phyloP scores from a whole-genome alignment of 345 rosid genomes.

The Euclidium syriacum region DNA sequence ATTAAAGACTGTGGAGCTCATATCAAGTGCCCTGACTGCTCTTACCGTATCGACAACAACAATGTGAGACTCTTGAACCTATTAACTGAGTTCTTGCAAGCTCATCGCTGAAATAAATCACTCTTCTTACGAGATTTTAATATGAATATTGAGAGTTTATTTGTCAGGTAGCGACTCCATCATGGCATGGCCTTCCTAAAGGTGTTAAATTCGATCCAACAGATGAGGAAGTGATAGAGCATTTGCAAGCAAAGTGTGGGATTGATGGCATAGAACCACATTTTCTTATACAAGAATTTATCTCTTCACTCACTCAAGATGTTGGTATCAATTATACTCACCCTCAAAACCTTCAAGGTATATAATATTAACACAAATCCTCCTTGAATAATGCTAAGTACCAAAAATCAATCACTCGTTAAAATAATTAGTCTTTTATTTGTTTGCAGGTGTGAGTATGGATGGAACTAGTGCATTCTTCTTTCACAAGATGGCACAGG shows the following conservation, averaged over 20 bases:
- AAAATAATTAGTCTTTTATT: background rate
- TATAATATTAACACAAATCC: background rate
- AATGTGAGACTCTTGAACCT: slow-evolving; percentile 69
- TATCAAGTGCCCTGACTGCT: slow-evolving; percentile 75
- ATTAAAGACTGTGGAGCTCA: slow-evolving; percentile 50
- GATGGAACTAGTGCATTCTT: slow-evolving; percentile 77
- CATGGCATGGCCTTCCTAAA: slow-evolving; percentile 85
- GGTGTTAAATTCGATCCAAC: slow-evolving; percentile 95
- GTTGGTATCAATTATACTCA: slow-evolving; percentile 78
- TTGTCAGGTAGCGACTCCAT: slow-evolving; percentile 50
- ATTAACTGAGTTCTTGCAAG: too few relatives aligned
- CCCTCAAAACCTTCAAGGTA: slow-evolving; percentile 91
- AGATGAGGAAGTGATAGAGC: slow-evolving; percentile 62
- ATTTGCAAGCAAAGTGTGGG: slow-evolving; percentile 81
- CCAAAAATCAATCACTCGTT: background rate
- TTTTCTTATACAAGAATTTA: slow-evolving; percentile 51
- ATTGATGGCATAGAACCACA: slow-evolving; percentile 44
- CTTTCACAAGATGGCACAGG: slow-evolving; percentile 67
- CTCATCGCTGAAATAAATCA: background rate
- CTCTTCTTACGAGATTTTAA: background rate
- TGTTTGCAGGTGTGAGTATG: slow-evolving; percentile 54
- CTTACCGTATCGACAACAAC: slow-evolving; percentile 46
- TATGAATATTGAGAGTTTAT: background rate
- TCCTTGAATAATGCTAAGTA: too few relatives aligned
- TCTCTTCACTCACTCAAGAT: slow-evolving; percentile 44